Evolutionary conservation across 495 filamentous ascomycete species (phyloP), one percentile per base, ranked within the genome.

Genomic region (Aspergillus ellipticus): DNA sequence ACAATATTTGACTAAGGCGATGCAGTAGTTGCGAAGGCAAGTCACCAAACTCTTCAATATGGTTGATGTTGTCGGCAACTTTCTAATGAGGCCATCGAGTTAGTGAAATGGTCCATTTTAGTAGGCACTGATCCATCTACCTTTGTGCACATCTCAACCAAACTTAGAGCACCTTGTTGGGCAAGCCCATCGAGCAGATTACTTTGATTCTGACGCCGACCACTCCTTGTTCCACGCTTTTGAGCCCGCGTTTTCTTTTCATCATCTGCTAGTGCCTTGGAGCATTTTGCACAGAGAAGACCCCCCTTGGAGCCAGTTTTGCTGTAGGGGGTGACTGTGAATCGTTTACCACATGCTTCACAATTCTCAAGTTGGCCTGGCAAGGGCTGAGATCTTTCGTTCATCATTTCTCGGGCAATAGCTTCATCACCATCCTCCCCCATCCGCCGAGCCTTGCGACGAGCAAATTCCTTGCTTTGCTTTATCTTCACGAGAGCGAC

Each of bases 321-420:
- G 59, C 85, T 89, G 66, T 98, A 98, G 0, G 91, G 74, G 0
- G 94, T 97, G 24, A 98, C 94, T 0, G 91, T 96, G 65, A 98
- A 98, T 21, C 94, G 85, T 62, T 90, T 93, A 20, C 82, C 78
- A 66, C 94, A 98, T 6, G 82, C 71, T 43, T 89, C 90, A 61
- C 94, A 98, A 60, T 96, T 93, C 24, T 86, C 89, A 56, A 90
- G 81, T 69, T 98, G 94, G 2, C 90, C 92, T 0, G 94, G 89
- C 15, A 85, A 63, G 37, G 86, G 87, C n/a, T 78, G 79, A 28
- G 78, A 62, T 57, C 83, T 85, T 54, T 85, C 76, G 54, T 86
- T 74, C 67, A 86, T 75, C 43, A 86, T 79, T 24, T 85, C 77
- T 20, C 70, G 67, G 28, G 81, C 75, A 19, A 75, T 65, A 24